A percentile compares a stretch with the other conserved stretches of the same genome.
phyloP scores from a whole-genome alignment of 2,329 filamentous ascomycete species.

The Trichoderma sp. region DNA sequence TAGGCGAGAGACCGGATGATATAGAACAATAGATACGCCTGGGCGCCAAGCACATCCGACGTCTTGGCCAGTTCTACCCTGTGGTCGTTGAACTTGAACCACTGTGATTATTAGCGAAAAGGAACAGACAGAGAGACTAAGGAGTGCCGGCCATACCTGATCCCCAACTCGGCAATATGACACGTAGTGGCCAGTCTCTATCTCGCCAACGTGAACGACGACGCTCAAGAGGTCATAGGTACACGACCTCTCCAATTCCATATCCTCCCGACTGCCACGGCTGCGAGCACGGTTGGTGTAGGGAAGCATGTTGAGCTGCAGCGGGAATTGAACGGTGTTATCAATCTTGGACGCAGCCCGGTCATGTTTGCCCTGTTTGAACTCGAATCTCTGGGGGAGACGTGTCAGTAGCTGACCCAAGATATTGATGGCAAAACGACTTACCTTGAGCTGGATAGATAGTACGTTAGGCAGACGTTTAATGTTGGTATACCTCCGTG shows the following conservation, averaged over 20 bases:
- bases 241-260: slow-evolving; percentile 62
- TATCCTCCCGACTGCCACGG: slow-evolving; percentile 49
- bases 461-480: slow-evolving; percentile 83
- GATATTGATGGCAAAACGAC: slow-evolving; percentile 19
- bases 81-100: slow-evolving; percentile 96
- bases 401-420: neutral
- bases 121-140: neutral
- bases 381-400: slow-evolving; percentile 63
- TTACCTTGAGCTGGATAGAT: slow-evolving; percentile 87
- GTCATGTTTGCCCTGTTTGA: slow-evolving; percentile 61
- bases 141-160: slow-evolving; percentile 40
- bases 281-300: slow-evolving; percentile 70
- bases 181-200: slow-evolving; percentile 89
- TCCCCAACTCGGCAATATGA: slow-evolving; percentile 83
- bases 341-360: slow-evolving; percentile 81
- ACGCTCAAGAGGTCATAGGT: slow-evolving; percentile 86
- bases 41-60: slow-evolving; percentile 78
- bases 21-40: slow-evolving; percentile 92
- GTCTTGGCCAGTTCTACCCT: slow-evolving; percentile 82
- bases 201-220: slow-evolving; percentile 88
- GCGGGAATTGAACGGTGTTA: slow-evolving; percentile 78
- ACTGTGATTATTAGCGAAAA: slow-evolving; percentile 48
- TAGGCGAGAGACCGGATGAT: slow-evolving; percentile 59
- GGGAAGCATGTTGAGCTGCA: slow-evolving; percentile 84
- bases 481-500: slow-evolving; percentile 79